Percentiles rank a stretch among this genome's conserved stretches.
phyloP scores from a whole-genome alignment of 2,329 filamentous ascomycete genomes.

The Fusarium nodosum region DNA sequence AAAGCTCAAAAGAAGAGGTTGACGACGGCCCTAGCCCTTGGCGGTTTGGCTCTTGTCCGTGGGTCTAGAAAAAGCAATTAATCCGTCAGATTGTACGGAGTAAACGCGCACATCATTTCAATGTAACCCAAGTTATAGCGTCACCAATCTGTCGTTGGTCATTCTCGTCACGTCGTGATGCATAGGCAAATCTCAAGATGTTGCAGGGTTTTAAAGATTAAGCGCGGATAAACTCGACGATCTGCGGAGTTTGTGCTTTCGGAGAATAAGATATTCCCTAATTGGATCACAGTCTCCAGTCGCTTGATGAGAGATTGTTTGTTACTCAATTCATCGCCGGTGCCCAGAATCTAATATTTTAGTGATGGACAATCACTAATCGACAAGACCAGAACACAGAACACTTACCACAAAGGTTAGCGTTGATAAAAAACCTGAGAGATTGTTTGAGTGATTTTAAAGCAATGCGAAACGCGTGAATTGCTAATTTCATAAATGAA shows the following conservation, averaged over 20 bases:
- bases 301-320: background rate
- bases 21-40: background rate
- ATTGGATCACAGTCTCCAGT: background rate
- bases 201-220: background rate
- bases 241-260: background rate
- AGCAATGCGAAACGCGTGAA: background rate
- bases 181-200: conserved; percentile 19
- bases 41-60: background rate
- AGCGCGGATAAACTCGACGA: conserved; percentile 1
- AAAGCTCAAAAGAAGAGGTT: background rate
- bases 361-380: background rate
- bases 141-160: conserved; percentile 10
- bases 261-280: background rate
- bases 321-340: background rate
- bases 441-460: background rate
- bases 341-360: background rate
- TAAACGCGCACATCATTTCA: conserved; percentile 23
- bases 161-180: conserved; percentile 5
- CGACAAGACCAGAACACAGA: background rate
- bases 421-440: too few relatives aligned
- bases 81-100: conserved; percentile 12
- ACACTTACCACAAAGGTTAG: background rate
- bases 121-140: conserved; percentile 20
- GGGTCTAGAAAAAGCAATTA: conserved; percentile 4
- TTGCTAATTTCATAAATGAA: background rate